These are phyloP conservation scores for Sugiyamaella americana DNA, from an alignment of 805 yeast species.

Conservation along the genomic window DNA sequence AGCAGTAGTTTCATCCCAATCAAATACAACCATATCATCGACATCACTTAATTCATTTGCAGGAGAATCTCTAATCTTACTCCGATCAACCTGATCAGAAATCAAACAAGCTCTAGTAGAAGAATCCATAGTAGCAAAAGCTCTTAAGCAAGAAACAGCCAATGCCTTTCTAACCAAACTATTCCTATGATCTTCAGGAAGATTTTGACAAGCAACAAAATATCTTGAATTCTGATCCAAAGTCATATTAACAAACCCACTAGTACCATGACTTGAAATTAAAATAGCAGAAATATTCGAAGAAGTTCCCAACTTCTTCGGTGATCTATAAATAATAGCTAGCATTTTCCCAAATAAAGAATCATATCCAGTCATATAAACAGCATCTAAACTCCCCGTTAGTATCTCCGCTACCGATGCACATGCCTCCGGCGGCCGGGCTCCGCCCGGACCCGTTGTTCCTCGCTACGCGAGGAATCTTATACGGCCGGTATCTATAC, in stretches of 20 bases:
- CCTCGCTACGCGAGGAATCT: no score
- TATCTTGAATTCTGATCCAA: conserved; percentile 57
- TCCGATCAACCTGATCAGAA: conserved; percentile 1
- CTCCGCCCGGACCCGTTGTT: no score
- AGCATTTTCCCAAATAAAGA: conserved; percentile 30
- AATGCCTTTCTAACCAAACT: conserved; percentile 66
- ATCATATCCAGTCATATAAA: conserved; percentile 34
- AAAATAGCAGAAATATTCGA: conserved; percentile 28
- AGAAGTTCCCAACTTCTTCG: neutral
- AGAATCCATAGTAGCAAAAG: conserved; percentile 52
- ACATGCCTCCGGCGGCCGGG: no score
- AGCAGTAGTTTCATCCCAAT: conserved; percentile 79
- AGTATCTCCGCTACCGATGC: no score
- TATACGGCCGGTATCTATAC: no score
- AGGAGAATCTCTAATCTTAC: neutral
- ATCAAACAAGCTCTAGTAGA: conserved; percentile 18
- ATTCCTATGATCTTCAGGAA: conserved; percentile 42
- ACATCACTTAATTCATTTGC: neutral
- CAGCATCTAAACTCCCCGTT: conserved; percentile 26
- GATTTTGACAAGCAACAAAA: conserved; percentile 72
- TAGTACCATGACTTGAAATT: conserved; percentile 50
- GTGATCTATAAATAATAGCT: conserved; percentile 30
- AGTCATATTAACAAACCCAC: conserved; percentile 53
- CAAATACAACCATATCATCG: conserved; percentile 23
- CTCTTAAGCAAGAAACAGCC: conserved; percentile 66